Conservation (phyloP, 2,329 filamentous ascomycete genomes). For the Torrubiella hemipterigena region DNA sequence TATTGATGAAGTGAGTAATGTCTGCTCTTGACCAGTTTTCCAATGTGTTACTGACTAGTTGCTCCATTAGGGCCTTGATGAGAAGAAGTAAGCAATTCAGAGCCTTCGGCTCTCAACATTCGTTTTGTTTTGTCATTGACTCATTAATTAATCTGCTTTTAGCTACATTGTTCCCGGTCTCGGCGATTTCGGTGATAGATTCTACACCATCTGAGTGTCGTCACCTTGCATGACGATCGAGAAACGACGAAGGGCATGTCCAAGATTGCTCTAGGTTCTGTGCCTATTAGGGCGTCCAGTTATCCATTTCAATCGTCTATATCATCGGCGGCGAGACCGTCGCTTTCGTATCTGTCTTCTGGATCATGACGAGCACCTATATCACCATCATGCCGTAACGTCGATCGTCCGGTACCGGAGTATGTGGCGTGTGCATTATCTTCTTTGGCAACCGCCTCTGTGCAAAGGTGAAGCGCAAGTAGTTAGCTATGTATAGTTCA, state of each 20-base stretch:
- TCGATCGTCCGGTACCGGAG: constrained; percentile 13
- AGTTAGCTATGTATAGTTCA: constrained; percentile 8
- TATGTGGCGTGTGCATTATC: constrained; percentile 18
- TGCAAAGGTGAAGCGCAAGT: background rate
- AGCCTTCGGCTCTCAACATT: constrained; percentile 3
- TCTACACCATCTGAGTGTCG: constrained; percentile 66
- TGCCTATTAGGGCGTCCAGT: constrained; percentile 7
- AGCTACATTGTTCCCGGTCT: constrained; percentile 93
- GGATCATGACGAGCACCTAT: constrained; percentile 24
- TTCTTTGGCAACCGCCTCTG: constrained; percentile 40
- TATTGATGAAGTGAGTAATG: constrained; percentile 59
- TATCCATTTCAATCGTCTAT: constrained; percentile 37
- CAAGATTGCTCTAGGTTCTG: too few species aligned
- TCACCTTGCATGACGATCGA: background rate
- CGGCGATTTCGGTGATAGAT: constrained; percentile 91
- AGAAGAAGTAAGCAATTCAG: constrained; percentile 68
- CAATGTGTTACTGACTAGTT: constrained; percentile 11
- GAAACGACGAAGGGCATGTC: background rate
- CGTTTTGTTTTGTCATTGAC: constrained; percentile 7
- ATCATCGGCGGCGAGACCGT: constrained; percentile 40
- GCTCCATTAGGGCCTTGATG: constrained; percentile 62
- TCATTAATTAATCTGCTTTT: constrained; percentile 22
- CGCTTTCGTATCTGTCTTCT: constrained; percentile 42
- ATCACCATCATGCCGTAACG: constrained; percentile 10
- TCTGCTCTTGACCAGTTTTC: background rate